Base-by-base conservation (phyloP, 2,329 filamentous ascomycete genomes). In the Colletotrichum lentis region DNA sequence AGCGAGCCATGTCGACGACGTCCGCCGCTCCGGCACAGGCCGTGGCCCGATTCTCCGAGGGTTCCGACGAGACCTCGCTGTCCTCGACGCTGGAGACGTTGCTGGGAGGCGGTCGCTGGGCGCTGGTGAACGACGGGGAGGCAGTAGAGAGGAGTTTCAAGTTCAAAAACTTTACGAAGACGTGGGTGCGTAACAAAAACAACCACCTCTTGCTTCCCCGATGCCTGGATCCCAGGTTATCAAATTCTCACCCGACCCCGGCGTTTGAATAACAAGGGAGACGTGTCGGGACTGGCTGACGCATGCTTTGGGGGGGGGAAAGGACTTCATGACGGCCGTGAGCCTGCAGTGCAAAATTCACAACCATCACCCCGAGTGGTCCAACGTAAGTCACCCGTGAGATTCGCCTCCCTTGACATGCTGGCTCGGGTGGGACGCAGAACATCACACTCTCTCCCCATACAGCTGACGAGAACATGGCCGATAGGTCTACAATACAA, bases 351-450 rank as follows among this genome's bases (percentile, higher is more conserved):
- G 89, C 78, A 90, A 90, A 74, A 76, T 86, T 44, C 84, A 85
- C 73, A 90, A 88, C 72, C 91, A 93, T 75, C 91, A 93, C 73
- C 90, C 91, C 0, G 90, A 93, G 76, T 93, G 90, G 90, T 90
- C 88, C 2, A 93, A 93, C 74, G 90, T 90, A 78, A 71, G 82
- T 76, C 22, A 12, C 7, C 47, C 22, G 31, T 27, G 64, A 54
- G 54, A 5, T n/a, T n/a, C 24, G 16, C 24, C 8, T 10, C 2
- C 22, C 7, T 4, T 3, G 5, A 52, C n/a, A 7, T 3, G 10
- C 3, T 18, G 3, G 14, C n/a, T 18, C 10, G 27, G 27, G 49
- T 18, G 18, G 8, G 49, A 20, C 7, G 31, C 27, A 53, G 3
- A 7, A 37, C 7, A 20, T 3, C 20, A 2, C 14, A 12, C 50